Percentiles rank a stretch among this genome's conserved stretches.
Evolutionary conservation across 768 basidiomycete genomes (phyloP).

Genomic region (Tulasnella sp.): DNA sequence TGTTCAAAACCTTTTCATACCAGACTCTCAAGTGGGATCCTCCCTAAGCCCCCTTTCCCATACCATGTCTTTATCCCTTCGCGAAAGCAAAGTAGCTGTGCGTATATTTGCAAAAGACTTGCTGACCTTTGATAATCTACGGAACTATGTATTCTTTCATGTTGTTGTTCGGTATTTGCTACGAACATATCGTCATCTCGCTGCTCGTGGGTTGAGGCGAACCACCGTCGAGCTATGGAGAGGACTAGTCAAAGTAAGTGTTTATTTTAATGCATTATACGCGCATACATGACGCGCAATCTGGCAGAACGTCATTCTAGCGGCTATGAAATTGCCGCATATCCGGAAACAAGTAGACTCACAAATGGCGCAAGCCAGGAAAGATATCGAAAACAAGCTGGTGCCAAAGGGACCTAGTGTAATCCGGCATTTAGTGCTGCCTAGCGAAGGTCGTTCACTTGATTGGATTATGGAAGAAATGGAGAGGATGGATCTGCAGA

Average conservation of each 20-base stretch:
- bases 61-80: not conserved
- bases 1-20: not conserved
- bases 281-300: not conserved
- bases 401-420: conserved; percentile 51
- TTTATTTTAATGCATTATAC: not conserved
- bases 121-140: conserved; percentile 33
- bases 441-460: conserved; percentile 45
- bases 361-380: conserved; percentile 44
- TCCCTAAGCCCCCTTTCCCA: not conserved
- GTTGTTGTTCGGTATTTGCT: conserved; percentile 39
- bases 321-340: conserved; percentile 49
- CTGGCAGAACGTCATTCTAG: conserved; percentile 38
- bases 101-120: too few relatives aligned
- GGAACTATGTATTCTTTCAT: conserved; percentile 47
- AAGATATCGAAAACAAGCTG: conserved; percentile 53
- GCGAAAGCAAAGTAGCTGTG: not conserved
- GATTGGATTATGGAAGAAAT: conserved; percentile 72
- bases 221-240: conserved; percentile 41
- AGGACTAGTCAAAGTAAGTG: conserved; percentile 39
- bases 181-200: conserved; percentile 47
- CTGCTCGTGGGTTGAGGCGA: conserved; percentile 44
- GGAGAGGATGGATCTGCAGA: conserved; percentile 60
- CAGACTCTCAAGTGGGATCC: not conserved
- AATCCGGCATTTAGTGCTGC: conserved; percentile 51
- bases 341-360: conserved; percentile 44